These are phyloP conservation scores for Athelia psychrophila DNA, from an alignment of 1,284 basidiomycete genomes.

Conservation along the genomic window DNA sequence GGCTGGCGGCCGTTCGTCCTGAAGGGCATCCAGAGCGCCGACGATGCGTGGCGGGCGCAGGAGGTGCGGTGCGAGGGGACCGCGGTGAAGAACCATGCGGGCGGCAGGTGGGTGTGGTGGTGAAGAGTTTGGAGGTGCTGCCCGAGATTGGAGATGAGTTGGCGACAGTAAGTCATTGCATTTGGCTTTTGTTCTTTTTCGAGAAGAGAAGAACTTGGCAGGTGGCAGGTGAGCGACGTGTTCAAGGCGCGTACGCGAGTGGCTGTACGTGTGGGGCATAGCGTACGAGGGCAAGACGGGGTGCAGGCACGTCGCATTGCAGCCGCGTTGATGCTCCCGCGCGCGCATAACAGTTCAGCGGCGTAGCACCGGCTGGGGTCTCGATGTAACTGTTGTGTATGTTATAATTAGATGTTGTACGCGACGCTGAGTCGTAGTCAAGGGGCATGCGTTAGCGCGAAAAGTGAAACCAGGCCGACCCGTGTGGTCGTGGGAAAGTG, in stretches of 20 bases:
- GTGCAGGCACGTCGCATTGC: slow-evolving; percentile 52
- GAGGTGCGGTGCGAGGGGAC: slow-evolving; percentile 57
- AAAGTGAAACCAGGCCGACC: no score
- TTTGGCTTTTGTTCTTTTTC: slow-evolving; percentile 13
- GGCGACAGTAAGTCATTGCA: slow-evolving; percentile 36
- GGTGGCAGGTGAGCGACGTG: slow-evolving; percentile 53
- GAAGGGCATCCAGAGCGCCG: slow-evolving; percentile 53
- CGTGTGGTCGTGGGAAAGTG: no score
- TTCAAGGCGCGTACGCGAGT: slow-evolving; percentile 58
- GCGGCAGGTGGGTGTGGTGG: slow-evolving; percentile 60
- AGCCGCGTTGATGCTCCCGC: no score
- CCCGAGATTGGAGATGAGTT: slow-evolving; percentile 50
- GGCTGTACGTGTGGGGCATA: slow-evolving; percentile 51
- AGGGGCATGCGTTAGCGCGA: no score
- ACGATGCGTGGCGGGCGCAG: slow-evolving; percentile 47
- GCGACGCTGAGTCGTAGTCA: no score
- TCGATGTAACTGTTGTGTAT: no score
- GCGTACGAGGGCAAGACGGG: slow-evolving; percentile 45
- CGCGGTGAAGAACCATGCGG: slow-evolving; percentile 60
- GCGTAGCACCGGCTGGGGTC: no score
- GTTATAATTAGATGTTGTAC: no score
- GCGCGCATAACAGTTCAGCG: no score
- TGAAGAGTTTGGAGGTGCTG: slow-evolving; percentile 50
- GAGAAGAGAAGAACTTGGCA: slow-evolving; percentile 58
- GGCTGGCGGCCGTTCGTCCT: slow-evolving; percentile 52